A percentile compares a stretch with the other conserved stretches of the same genome.
These are phyloP conservation scores for Parietichytrium sp. DNA, from an alignment of 108 stramenopile species.

Conservation along the genomic window DNA sequence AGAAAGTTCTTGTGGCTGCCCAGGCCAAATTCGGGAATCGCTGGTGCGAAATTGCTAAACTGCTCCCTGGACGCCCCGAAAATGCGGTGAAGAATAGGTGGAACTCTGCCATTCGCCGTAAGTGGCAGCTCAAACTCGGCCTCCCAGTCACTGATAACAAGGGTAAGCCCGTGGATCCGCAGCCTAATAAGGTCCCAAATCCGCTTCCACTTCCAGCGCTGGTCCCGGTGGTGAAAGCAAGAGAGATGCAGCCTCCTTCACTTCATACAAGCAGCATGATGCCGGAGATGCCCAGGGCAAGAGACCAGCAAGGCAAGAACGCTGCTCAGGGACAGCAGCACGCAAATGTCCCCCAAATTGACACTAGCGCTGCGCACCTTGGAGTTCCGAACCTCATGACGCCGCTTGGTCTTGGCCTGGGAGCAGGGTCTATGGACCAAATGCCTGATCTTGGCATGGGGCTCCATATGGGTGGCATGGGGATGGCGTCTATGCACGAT, in stretches of 20 bases:
- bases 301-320: background rate
- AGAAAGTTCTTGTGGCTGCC: constrained; percentile 61
- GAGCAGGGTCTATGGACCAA: too few relatives aligned
- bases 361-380: too few relatives aligned
- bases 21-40: constrained; percentile 56
- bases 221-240: constrained; percentile 16
- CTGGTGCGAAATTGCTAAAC: constrained; percentile 70
- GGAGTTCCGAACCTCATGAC: too few relatives aligned
- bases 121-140: constrained; percentile 41
- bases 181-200: background rate
- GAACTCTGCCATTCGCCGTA: constrained; percentile 61
- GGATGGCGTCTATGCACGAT: too few relatives aligned
- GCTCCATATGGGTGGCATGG: too few relatives aligned
- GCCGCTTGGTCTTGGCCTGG: too few relatives aligned
- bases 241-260: background rate
- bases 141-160: constrained; percentile 32
- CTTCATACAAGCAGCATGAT: background rate
- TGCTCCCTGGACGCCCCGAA: constrained; percentile 68
- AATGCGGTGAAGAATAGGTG: constrained; percentile 70
- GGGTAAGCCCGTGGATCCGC: constrained; percentile 11
- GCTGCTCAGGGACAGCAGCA: background rate
- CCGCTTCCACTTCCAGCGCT: background rate
- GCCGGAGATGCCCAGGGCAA: background rate
- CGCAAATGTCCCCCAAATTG: too few relatives aligned
- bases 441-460: too few relatives aligned